These are phyloP conservation scores for Acanthamoeba triangularis DNA, from an alignment of 208 protist species.

Conservation along the genomic window DNA sequence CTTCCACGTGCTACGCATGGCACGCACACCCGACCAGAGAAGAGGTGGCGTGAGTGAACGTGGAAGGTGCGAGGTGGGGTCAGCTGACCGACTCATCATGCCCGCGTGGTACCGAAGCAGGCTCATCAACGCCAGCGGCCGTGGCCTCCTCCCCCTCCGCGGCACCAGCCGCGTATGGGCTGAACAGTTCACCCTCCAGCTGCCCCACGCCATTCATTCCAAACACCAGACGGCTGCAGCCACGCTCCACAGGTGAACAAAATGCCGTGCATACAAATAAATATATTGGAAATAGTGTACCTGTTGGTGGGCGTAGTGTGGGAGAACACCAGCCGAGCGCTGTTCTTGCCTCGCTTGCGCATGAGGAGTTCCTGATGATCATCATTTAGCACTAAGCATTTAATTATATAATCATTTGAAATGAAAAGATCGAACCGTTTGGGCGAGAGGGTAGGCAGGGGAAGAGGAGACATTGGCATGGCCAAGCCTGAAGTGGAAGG, in stretches of 20 bases:
- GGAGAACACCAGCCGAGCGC: background rate
- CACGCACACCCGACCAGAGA: background rate
- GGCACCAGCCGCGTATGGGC: background rate
- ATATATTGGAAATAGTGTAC: background rate
- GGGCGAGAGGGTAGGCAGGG: background rate
- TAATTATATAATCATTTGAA: background rate
- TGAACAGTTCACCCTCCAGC: background rate
- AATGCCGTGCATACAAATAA: background rate
- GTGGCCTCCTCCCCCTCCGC: background rate
- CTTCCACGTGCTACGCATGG: background rate
- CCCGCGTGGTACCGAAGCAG: background rate
- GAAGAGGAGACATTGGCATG: background rate
- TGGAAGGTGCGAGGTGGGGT: background rate
- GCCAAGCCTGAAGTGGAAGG: background rate
- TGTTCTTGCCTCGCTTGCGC: conserved; percentile 5
- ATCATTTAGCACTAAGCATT: background rate
- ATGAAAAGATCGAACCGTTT: background rate
- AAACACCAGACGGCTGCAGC: background rate
- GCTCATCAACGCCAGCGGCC: background rate
- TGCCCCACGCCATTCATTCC: background rate
- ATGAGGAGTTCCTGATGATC: background rate
- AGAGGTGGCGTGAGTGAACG: background rate
- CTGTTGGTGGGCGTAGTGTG: background rate
- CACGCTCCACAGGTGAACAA: background rate
- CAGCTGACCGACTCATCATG: no score